phyloP scores from a whole-genome alignment of 495 filamentous ascomycete species.

The Xylaria bambusicola region DNA sequence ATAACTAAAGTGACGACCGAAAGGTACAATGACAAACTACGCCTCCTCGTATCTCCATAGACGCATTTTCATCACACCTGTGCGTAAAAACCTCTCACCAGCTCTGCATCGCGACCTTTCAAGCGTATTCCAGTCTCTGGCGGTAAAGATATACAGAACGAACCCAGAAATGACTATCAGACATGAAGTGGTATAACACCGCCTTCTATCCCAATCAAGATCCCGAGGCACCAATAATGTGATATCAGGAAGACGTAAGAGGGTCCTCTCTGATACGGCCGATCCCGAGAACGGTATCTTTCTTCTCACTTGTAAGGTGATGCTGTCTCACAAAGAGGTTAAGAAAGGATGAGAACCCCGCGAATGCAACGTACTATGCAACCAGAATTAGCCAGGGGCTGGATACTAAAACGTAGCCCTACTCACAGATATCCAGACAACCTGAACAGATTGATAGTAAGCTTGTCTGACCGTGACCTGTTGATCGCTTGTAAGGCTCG shows the following conservation, averaged over 20 bases:
- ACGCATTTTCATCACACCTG: no score
- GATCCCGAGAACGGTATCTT: constrained; percentile 7
- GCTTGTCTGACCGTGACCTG: constrained; percentile 9
- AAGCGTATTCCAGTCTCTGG: no score
- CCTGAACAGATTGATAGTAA: constrained; percentile 12
- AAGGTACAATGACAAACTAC: no score
- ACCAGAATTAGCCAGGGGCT: not conserved
- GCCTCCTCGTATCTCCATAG: no score
- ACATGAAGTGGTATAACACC: no score
- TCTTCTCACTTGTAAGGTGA: constrained; percentile 9
- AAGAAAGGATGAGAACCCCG: constrained; percentile 6
- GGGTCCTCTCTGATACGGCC: constrained; percentile 3
- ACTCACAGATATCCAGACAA: constrained; percentile 17
- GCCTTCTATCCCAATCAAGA: not conserved
- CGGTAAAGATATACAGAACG: no score
- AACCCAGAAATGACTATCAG: no score
- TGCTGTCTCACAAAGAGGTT: constrained; percentile 8
- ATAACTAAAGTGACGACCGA: no score
- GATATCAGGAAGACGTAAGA: not conserved
- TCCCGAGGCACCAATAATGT: not conserved
- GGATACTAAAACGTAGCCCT: not conserved
- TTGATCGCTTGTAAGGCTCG: not conserved
- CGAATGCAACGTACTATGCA: constrained; percentile 17
- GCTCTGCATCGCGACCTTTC: no score
- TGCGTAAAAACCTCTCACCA: no score